Evolutionary conservation across 2,329 filamentous ascomycete species (phyloP), one percentile per base, ranked within the genome.

Genomic region (Cordyceps tenuipes): DNA sequence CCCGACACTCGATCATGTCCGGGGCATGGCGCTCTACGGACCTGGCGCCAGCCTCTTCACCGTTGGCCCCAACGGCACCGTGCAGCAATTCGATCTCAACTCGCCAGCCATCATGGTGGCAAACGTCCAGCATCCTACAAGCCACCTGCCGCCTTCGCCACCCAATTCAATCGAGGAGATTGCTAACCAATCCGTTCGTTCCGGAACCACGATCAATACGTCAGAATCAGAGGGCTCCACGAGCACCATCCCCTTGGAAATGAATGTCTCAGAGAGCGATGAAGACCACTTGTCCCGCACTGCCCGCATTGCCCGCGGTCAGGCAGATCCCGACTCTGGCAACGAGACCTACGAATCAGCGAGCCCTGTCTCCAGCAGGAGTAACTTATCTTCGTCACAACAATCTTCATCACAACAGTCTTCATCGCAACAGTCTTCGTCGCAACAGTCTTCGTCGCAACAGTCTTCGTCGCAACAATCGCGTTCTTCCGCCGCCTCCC

Each of bases 31-130:
- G 49, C 88, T 92, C 62, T 96, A 94, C 72, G 94, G 93, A 1
- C 88, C 92, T 0, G 91, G 89, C 7, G 93, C 93, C n/a, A 89
- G 84, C 7, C 81, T 99, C 26, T 99, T 99, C 74, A 97, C 93
- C 0, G 77, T 97, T 19, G 91, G 92, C 1, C 86, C 87, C 46
- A 91, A 93, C 66, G 87, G 93, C 69, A 94, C 90, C 3, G 88
- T 96, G 3, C 93, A 97, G 72, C 94, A 99, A 71, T 97, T 96
- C 70, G 92, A 97, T 70, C 80, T 97, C 48, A 96, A 95, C 67
- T 90, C 89, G 9, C 85, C 87, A 8, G 83, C 89, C 13, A 78
- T 85, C 69, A 84, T 97, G 77, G 89, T 97, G 31, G 87, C 88
- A 63, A 92, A 91, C 69, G 88, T 94, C 13, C 92, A 96, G 67